phyloP scores from a whole-genome alignment of 306 rosid species.

The Lithocarpus polystachyus region DNA sequence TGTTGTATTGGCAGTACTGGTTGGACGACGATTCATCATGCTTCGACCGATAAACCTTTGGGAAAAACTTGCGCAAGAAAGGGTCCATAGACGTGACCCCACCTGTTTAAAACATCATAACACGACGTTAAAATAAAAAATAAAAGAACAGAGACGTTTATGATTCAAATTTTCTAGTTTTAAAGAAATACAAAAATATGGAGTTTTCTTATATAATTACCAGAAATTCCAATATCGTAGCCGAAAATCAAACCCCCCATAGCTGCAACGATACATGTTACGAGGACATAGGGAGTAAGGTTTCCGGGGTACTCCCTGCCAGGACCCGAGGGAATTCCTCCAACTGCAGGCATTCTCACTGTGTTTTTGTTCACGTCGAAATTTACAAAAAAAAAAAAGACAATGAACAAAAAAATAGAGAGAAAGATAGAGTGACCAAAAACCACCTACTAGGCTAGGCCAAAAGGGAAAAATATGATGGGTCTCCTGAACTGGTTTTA shows the following conservation, averaged over 20 bases:
- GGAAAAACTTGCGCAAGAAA: constrained; percentile 66
- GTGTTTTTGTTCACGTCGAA: not conserved
- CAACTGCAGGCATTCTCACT: constrained; percentile 68
- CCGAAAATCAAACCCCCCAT: constrained; percentile 99
- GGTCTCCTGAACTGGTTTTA: constrained; percentile 1
- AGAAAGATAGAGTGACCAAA: not conserved
- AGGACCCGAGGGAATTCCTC: constrained; percentile 32
- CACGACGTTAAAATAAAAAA: not conserved
- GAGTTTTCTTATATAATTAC: constrained; percentile 10
- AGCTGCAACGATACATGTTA: constrained; percentile 85
- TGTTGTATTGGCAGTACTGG: constrained; percentile 83
- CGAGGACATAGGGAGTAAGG: constrained; percentile 62
- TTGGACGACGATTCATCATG: constrained; percentile 18
- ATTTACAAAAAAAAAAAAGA: no score
- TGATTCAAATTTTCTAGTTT: rapidly evolving
- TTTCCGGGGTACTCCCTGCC: constrained; percentile 63
- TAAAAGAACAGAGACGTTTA: no score
- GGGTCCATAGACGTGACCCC: constrained; percentile 94
- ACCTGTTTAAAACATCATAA: constrained; percentile 32
- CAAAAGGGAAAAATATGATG: not conserved
- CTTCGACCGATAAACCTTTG: constrained; percentile 60
- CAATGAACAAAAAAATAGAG: not conserved
- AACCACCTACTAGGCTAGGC: not conserved
- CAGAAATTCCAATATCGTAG: constrained; percentile 93
- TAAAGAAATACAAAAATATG: no score